These are phyloP conservation scores for Mycosarcoma maydis DNA, from an alignment of 1,284 basidiomycete species.

Conservation along the genomic window DNA sequence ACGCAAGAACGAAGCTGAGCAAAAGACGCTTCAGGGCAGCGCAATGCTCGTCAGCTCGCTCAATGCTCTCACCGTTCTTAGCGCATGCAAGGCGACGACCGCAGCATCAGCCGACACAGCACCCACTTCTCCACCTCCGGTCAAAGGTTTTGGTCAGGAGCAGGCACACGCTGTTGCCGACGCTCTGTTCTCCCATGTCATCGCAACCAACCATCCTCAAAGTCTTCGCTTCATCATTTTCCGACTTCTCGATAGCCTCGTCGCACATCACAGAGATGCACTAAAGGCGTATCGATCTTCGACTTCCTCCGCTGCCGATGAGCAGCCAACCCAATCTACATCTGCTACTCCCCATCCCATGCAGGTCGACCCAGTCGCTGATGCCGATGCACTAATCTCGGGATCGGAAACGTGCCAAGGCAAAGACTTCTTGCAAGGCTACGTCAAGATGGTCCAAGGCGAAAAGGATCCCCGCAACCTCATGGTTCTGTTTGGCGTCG, in stretches of 20 bases:
- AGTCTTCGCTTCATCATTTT: slow-evolving; percentile 84
- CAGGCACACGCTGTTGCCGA: slow-evolving; percentile 77
- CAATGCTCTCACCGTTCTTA: slow-evolving; percentile 76
- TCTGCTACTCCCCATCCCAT: slow-evolving; percentile 7
- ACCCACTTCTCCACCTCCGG: slow-evolving; percentile 5
- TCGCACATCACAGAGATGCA: slow-evolving; percentile 75
- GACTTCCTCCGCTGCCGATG: slow-evolving; percentile 1
- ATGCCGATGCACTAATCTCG: slow-evolving; percentile 2
- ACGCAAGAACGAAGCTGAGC: slow-evolving; percentile 39
- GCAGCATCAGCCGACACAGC: not conserved
- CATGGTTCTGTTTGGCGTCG: slow-evolving; percentile 87
- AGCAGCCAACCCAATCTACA: not conserved
- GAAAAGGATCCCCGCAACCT: slow-evolving; percentile 98
- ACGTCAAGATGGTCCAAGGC: slow-evolving; percentile 83
- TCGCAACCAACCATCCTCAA: slow-evolving; percentile 83
- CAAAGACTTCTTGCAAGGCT: slow-evolving; percentile 77
- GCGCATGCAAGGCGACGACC: slow-evolving; percentile 26
- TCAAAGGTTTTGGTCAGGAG: slow-evolving; percentile 76
- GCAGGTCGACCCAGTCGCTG: slow-evolving; percentile 16
- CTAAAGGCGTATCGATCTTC: slow-evolving; percentile 19
- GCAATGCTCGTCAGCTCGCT: slow-evolving; percentile 68
- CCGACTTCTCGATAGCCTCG: slow-evolving; percentile 80
- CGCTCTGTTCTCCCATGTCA: slow-evolving; percentile 79
- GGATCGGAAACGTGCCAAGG: slow-evolving; percentile 68
- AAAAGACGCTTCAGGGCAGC: slow-evolving; percentile 50